Base-by-base conservation (phyloP, 2,329 filamentous ascomycete species). In the Sclerotinia nivalis region DNA sequence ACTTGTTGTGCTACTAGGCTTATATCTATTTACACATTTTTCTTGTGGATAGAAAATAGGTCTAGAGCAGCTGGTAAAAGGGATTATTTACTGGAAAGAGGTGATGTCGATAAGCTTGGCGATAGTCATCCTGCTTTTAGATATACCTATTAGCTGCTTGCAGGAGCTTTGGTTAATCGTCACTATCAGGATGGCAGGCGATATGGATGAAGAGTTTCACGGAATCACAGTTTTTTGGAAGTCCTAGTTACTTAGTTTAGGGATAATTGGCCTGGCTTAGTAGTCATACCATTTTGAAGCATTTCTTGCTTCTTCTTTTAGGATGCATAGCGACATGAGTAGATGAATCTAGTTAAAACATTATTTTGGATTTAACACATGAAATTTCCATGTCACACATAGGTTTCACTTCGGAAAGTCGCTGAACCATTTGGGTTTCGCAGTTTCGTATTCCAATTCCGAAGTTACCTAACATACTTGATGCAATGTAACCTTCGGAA, bases 401-500 rank as follows among this genome's bases (percentile, higher is more conserved):
- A 52, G 31, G 22, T n/a, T 13, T 18, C 45, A 37, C 22, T 50
- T 40, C 31, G 13, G 31, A 64, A 49, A 49, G 20, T 18, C 37
- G 28, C 43, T 62, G 13, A 9, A 62, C 12, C 7, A 34, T 28
- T 55, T 37, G 20, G 34, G 45, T n/a, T 62, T n/a, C 4, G 45
- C 20, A 25, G 18, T 28, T 37, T 40, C 31, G 7, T 37, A 40
- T 25, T 40, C 13, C 40, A 28, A 8, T 64, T n/a, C 60, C 60
- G 47, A 64, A 10, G 60, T 40, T 52, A 52, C 60, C 34, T n/a
- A 37, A 40, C 13, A 40, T 28, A 52, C 31, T 40, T 6, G 20
- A 25, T 37, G 45, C 22, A 28, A 25, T 52, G 60, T 52, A 49
- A 40, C 60, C 47, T 7, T 64, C 60, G 60, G 60, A 52, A 28